Base-by-base conservation (phyloP, 257 asterid genomes). In the Solanum piurae region DNA sequence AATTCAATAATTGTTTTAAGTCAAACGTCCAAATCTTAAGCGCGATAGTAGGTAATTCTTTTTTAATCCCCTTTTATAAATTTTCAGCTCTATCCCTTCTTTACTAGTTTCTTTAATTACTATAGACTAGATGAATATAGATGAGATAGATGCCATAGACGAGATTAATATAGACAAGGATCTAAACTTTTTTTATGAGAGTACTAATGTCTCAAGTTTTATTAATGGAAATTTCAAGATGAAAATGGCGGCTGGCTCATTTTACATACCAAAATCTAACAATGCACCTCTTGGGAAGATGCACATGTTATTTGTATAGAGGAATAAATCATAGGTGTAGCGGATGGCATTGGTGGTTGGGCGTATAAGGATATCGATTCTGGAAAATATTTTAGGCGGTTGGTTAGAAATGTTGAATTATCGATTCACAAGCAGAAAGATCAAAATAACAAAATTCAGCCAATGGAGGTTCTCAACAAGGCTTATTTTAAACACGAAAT, bases 291-390 rank as follows among this genome's bases (percentile, higher is more conserved):
- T 10, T 23, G 92, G 2, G 88, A 88, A 20, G 93, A 91, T 86
- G 89, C 91, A 5, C 83, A 89, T 86, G 88, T 91, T 33, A 0
- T 88, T 36, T n/a, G 20, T 44, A n/a, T 12, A 4, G 36, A 27
- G 34, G 64, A 42, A 34, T 86, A 91, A 49, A 84, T 73, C 2
- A 86, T 88, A 46, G 91, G 90, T 3, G 82, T 91, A 25, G 92
- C 91, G 1, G 90, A 89, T 82, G 91, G 90, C 10, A 86, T 89
- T 34, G 92, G 91, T 13, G 88, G 92, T 5, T 89, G 90, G 86
- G 64, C 75, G 0, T n/a, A 5, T 12, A 4, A 12, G 7, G 91
- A 91, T 9, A 33, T 89, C 55, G 90, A 87, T 74, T 75, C 86
- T 12, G 90, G 93, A 7, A 68, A 84, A 46, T 91, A 86, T 87